Percentiles rank a stretch among this genome's conserved stretches.
phyloP scores from a whole-genome alignment of 805 yeast species.

The Candida ponderosae region DNA sequence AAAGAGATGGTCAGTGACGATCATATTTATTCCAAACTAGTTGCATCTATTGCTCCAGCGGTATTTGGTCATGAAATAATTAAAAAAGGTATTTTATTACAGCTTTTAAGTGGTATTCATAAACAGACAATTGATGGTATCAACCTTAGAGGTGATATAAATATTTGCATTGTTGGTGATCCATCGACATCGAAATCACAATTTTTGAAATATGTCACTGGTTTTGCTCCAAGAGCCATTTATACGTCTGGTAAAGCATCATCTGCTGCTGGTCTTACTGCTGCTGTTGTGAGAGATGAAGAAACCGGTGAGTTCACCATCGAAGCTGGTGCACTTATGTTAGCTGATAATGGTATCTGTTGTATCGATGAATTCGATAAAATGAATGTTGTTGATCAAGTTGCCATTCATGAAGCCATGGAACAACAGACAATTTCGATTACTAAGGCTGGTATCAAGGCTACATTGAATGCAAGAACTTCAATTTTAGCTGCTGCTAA shows the following conservation, averaged over 20 bases:
- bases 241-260: conserved; percentile 96
- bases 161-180: conserved; percentile 94
- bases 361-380: conserved; percentile 98
- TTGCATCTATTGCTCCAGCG: conserved; percentile 88
- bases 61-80: conserved; percentile 94
- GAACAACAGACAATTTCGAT: conserved; percentile 98
- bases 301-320: conserved; percentile 96
- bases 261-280: conserved; percentile 97
- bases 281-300: conserved; percentile 95
- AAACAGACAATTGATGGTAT: conserved; percentile 91
- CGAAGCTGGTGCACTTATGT: conserved; percentile 97
- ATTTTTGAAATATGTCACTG: conserved; percentile 85
- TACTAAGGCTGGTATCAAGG: conserved; percentile 98
- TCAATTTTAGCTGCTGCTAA: conserved; percentile 98
- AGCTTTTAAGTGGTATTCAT: conserved; percentile 92
- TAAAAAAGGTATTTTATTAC: conserved; percentile 85
- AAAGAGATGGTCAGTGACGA: conserved; percentile 87
- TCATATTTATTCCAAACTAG: conserved; percentile 76
- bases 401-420: conserved; percentile 99
- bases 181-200: conserved; percentile 97
- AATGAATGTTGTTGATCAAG: conserved; percentile 94
- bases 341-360: conserved; percentile 97
- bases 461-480: conserved; percentile 93
- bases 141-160: conserved; percentile 91
- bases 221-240: conserved; percentile 88